These are phyloP conservation scores for Saraca asoca DNA, from an alignment of 331 rosid genomes.

Conservation along the genomic window DNA sequence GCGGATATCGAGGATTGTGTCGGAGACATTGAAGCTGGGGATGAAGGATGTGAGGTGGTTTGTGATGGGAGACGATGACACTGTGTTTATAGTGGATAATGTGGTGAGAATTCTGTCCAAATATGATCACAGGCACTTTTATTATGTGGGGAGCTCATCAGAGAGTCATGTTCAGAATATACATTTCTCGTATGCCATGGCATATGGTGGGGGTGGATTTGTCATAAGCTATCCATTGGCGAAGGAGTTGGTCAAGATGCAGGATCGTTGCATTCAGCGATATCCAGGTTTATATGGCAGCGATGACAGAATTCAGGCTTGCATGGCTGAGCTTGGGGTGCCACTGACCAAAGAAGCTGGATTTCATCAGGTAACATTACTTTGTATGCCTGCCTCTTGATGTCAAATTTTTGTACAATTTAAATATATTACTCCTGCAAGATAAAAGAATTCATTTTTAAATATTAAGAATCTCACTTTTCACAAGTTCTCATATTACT, in stretches of 20 bases:
- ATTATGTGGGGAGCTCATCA: slow-evolving; percentile 82
- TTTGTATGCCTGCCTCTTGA: neutral
- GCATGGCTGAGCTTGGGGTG: slow-evolving; percentile 92
- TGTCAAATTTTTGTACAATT: neutral
- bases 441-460: no score
- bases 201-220: slow-evolving; percentile 93
- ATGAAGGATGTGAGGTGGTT: slow-evolving; percentile 88
- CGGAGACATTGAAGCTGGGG: slow-evolving; percentile 85
- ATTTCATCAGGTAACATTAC: slow-evolving; percentile 78
- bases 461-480: no score
- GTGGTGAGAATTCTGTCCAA: slow-evolving; percentile 62
- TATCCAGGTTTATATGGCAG: slow-evolving; percentile 88
- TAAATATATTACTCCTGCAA: neutral
- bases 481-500: no score
- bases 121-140: slow-evolving; percentile 75
- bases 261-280: slow-evolving; percentile 78
- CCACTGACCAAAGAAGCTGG: slow-evolving; percentile 85
- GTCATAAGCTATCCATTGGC: slow-evolving; percentile 93
- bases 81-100: slow-evolving; percentile 77
- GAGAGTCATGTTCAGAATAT: slow-evolving; percentile 91
- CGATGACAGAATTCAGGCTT: slow-evolving; percentile 91
- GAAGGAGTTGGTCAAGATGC: slow-evolving; percentile 71
- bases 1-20: slow-evolving; percentile 79
- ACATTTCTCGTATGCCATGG: slow-evolving; percentile 85
- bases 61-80: slow-evolving; percentile 95